These are phyloP conservation scores for Mortierella sp. DNA, from an alignment of 371 early-diverging fungal genomes.

Conservation along the genomic window DNA sequence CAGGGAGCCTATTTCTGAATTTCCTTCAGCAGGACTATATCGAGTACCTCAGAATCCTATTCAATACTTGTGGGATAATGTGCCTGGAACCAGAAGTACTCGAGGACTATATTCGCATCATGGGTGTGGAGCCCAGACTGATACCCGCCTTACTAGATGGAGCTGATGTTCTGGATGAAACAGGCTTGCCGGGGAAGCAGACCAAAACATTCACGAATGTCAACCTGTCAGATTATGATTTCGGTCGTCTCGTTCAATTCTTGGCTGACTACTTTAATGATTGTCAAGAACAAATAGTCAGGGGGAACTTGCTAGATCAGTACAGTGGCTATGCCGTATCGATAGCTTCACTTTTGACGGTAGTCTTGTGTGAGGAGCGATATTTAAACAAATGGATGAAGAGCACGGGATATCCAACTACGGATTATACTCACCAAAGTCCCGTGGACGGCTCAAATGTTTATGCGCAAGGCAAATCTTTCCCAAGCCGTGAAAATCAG, in stretches of 20 bases:
- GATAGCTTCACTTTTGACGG: constrained; percentile 44
- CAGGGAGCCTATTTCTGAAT: constrained; percentile 42
- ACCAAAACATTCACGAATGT: constrained; percentile 18
- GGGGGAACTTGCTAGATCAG: constrained; percentile 44
- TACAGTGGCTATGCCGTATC: constrained; percentile 45
- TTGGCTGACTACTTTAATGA: constrained; percentile 34
- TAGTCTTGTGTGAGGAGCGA: constrained; percentile 44
- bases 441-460: neutral
- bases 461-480: neutral
- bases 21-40: constrained; percentile 47
- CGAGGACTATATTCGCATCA: constrained; percentile 48
- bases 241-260: constrained; percentile 36
- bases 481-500: neutral
- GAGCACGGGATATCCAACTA: constrained; percentile 10
- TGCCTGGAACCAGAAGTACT: constrained; percentile 50
- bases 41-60: constrained; percentile 45
- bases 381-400: constrained; percentile 40
- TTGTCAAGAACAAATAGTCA: constrained; percentile 27
- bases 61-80: constrained; percentile 50
- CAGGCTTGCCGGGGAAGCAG: neutral
- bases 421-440: neutral
- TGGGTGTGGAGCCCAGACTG: constrained; percentile 49
- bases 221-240: constrained; percentile 41
- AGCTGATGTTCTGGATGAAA: constrained; percentile 14
- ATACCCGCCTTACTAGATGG: constrained; percentile 41